phyloP scores from a whole-genome alignment of 768 basidiomycete genomes.

The Rhodotorula taiwanensis region DNA sequence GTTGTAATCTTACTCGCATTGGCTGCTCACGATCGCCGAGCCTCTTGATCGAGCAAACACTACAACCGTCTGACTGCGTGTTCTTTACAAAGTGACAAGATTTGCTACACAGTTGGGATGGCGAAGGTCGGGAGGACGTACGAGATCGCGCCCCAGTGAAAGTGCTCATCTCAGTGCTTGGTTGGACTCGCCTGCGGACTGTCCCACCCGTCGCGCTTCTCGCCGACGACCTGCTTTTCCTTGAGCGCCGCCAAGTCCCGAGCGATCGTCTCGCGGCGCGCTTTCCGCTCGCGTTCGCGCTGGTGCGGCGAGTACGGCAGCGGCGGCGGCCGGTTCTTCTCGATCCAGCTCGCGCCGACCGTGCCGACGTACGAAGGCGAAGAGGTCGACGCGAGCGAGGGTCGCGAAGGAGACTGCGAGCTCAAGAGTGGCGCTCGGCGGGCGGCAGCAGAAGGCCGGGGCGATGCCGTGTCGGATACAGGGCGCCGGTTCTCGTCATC shows the following conservation, averaged over 20 bases:
- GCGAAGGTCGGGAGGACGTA: too few relatives aligned
- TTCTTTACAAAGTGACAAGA: too few relatives aligned
- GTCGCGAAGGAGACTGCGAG: not conserved
- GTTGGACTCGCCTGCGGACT: constrained; percentile 11
- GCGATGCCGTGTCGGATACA: constrained; percentile 1
- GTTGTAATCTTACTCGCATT: too few relatives aligned
- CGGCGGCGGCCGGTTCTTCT: constrained; percentile 12
- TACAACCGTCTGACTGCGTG: too few relatives aligned
- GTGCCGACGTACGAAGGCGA: not conserved
- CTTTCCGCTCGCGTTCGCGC: constrained; percentile 15
- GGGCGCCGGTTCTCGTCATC: not conserved
- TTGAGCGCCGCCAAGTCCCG: constrained; percentile 31
- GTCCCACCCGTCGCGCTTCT: constrained; percentile 15
- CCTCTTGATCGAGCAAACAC: too few relatives aligned
- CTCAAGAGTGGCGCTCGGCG: not conserved
- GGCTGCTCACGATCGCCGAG: too few relatives aligned
- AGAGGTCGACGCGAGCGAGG: not conserved
- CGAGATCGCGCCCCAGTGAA: too few relatives aligned
- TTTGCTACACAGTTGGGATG: not conserved
- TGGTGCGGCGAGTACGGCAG: constrained; percentile 32
- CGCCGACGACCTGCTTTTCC: constrained; percentile 18
- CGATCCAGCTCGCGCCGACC: not conserved
- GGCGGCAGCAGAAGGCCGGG: not conserved
- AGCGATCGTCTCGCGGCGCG: constrained; percentile 35
- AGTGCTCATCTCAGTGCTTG: too few relatives aligned